Base-by-base conservation (phyloP, 108 stramenopile species). In the Nannochloropsis salina region DNA sequence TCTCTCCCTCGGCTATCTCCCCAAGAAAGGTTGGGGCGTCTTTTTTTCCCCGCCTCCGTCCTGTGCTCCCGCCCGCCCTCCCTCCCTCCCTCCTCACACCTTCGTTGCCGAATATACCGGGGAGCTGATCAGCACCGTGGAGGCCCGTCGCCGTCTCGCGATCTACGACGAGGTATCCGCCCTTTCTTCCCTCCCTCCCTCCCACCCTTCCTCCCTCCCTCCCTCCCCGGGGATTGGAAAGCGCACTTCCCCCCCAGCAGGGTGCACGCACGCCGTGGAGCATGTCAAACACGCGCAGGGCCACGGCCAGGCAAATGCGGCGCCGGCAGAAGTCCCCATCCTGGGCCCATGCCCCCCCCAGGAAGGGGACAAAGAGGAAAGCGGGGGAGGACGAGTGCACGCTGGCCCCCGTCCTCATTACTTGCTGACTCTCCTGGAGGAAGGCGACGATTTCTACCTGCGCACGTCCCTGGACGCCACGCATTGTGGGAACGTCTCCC, bases 51-150 rank as follows among this genome's bases (percentile, higher is more conserved):
- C 61, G 20, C 61, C 31, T 31, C 31, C 31, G 31, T 31, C 31
- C 31, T 31, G 31, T 1, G 1, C 61, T 3, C 61, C 61, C 61
- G 15, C 61, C 61, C 8, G 15, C 61, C 61, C n/a, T 74, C 61
- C 61, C 61, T 74, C 6, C 61, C 61, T 74, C 61, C 61, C 61
- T 74, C 5, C 61, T n/a, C 20, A 74, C 8, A 74, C 61, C 4
- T 74, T 74, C n/a, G 61, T 74, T 15, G 61, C 61, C 61, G 61
- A 74, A 8, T 74, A 74, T 8, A n/a, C n/a, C 4, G 61, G 61
- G 61, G 61, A 74, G 61, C n/a, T 74, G 8, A 74, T 74, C n/a
- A n/a, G 61, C 15, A 74, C 61, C 61, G 61, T n/a, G 61, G 61
- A 74, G 61, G 61, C 61, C 61, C 61, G 61, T 6, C 61, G 8